Evolutionary conservation across 805 yeast species (phyloP), one percentile per base, ranked within the genome.

Genomic region (Tetrapisispora fleetii): DNA sequence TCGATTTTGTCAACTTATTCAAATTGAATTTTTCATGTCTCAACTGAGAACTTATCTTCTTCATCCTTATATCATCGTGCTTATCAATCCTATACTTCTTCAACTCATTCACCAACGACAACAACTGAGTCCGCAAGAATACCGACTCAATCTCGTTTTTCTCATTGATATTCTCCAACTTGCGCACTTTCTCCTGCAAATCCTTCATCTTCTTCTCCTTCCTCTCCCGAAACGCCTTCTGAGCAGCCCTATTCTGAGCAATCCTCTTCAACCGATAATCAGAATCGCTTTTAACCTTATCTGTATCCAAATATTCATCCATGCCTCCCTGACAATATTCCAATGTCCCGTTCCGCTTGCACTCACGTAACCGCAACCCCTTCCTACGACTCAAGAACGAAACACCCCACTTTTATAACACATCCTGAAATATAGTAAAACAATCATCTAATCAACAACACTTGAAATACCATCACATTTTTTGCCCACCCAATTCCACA

Each of bases 161-260:
- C 50, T 80, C 69, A 50, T 81, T 81, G 56, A 83, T 85, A 53
- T 76, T 76, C 64, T 89, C 95, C 54, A 91, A 74, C 55, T 70
- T 65, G 45, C 74, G 67, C 17, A 91, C 95, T 58, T 86, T 81
- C 44, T 79, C 80, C 62, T 89, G 96, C 50, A 91, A 73, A 56
- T 89, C 96, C 60, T 80, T 78, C 81, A 91, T 78, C 60, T 85
- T 87, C 46, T 74, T 74, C 64, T 91, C 97, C 64, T 91, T 90
- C 50, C 98, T 78, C 68, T 91, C 97, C 50, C 98, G 74, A 68
- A 88, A 90, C 5, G 98, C 98, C 50, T 97, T 75, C 68, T 91
- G 99, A n/a, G 98, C 98, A 5, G 96, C 97, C 59, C 99, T 77
- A 67, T 91, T 91, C 68, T 91, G 98, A 4, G 96, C 97, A 16